These are phyloP conservation scores for Prunus mume DNA, from an alignment of 306 rosid genomes.

Conservation along the genomic window DNA sequence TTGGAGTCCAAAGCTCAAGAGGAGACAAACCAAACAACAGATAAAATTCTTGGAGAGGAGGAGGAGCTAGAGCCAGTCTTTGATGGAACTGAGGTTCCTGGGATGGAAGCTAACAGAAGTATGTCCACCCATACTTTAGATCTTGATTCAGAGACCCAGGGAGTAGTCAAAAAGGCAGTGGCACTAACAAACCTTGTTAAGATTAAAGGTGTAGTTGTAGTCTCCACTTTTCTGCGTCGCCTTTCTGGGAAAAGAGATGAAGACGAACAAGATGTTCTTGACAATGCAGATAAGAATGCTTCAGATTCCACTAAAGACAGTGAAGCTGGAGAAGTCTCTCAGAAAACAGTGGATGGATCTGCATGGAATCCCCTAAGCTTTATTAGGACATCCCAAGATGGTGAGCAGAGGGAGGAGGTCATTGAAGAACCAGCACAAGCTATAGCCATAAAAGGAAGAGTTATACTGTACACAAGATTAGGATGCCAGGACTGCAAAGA, in stretches of 20 bases:
- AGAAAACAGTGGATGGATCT: conserved; percentile 51
- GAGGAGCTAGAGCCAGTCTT: conserved; percentile 66
- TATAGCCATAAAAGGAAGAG: conserved; percentile 66
- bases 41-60: conserved; percentile 53
- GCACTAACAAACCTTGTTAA: conserved; percentile 72
- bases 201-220: conserved; percentile 65
- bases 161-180: conserved; percentile 76
- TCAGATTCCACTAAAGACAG: conserved; percentile 32
- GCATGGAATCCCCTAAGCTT: conserved; percentile 75
- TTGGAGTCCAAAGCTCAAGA: conserved; percentile 26
- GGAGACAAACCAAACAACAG: conserved; percentile 25
- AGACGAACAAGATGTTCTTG: conserved; percentile 25
- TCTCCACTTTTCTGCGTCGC: conserved; percentile 66
- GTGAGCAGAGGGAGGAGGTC: conserved; percentile 36
- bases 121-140: conserved; percentile 43
- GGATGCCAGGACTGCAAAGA: conserved; percentile 73
- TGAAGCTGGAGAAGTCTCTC: conserved; percentile 32
- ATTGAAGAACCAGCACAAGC: conserved; percentile 27
- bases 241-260: conserved; percentile 68
- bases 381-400: conserved; percentile 47
- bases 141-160: conserved; percentile 47
- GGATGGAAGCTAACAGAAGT: conserved; percentile 58
- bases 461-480: conserved; percentile 68
- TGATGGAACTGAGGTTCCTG: conserved; percentile 78
- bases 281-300: conserved; percentile 24